Evolutionary conservation across 2,329 filamentous ascomycete species (phyloP).

Genomic region (Ophiostoma sp.): DNA sequence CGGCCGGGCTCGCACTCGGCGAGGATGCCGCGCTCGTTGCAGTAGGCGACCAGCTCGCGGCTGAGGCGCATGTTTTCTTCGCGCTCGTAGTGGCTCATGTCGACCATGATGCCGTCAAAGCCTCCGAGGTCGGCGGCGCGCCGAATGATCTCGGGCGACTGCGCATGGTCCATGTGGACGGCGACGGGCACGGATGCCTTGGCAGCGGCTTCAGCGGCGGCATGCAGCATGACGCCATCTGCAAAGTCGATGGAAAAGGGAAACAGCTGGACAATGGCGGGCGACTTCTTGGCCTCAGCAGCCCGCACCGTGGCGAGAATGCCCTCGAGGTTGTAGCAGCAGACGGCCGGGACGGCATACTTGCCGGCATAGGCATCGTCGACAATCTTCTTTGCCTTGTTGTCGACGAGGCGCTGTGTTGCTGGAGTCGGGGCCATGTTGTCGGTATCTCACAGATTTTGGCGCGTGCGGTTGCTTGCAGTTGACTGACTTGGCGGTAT

Average conservation of each 20-base stretch:
- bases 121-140: slow-evolving; percentile 50
- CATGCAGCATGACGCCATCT: slow-evolving; percentile 32
- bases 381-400: slow-evolving; percentile 19
- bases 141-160: slow-evolving; percentile 54
- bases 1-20: slow-evolving; percentile 64
- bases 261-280: slow-evolving; percentile 44
- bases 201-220: slow-evolving; percentile 50
- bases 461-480: background rate
- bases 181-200: slow-evolving; percentile 54
- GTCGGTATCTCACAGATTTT: background rate
- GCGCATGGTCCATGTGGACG: slow-evolving; percentile 63
- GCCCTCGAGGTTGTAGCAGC: slow-evolving; percentile 64
- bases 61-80: slow-evolving; percentile 63
- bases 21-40: slow-evolving; percentile 57
- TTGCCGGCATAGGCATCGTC: slow-evolving; percentile 18
- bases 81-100: slow-evolving; percentile 69
- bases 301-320: slow-evolving; percentile 63
- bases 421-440: background rate
- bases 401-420: background rate
- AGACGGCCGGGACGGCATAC: slow-evolving; percentile 25
- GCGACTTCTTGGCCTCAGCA: slow-evolving; percentile 60
- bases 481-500: background rate
- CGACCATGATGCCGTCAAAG: slow-evolving; percentile 71
- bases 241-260: background rate
- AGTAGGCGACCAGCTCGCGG: slow-evolving; percentile 55